These are phyloP conservation scores for Angophora floribunda DNA, from an alignment of 345 rosid species.

Conservation along the genomic window DNA sequence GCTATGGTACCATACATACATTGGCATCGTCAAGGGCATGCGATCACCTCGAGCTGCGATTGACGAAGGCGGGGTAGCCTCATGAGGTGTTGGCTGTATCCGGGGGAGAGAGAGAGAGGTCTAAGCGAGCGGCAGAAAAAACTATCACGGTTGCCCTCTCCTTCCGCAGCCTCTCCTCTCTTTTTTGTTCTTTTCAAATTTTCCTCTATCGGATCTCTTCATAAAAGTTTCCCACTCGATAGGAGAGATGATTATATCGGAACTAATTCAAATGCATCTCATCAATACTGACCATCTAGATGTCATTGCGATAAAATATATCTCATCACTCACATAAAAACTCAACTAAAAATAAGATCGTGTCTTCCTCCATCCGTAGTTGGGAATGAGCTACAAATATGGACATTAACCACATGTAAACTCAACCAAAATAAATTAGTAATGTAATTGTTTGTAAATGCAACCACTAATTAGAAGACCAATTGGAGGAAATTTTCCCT, in stretches of 20 bases:
- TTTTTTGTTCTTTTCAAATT: constrained; percentile 33
- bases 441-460: not conserved
- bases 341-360: not conserved
- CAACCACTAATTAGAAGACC: not conserved
- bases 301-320: not conserved
- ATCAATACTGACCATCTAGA: too few species aligned
- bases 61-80: not conserved
- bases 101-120: not conserved
- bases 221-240: too few species aligned
- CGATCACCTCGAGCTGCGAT: not conserved
- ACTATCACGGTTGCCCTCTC: not conserved
- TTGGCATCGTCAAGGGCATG: not conserved
- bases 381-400: not conserved
- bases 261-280: too few species aligned
- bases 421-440: not conserved
- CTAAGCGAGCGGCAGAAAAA: not conserved
- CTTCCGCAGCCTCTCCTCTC: not conserved
- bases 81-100: not conserved
- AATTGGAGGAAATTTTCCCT: not conserved
- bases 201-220: not conserved
- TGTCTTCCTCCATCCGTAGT: not conserved
- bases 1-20: not conserved
- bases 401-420: not conserved
- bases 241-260: too few species aligned
- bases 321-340: not conserved